A percentile compares a stretch with the other conserved stretches of the same genome.
Evolutionary conservation across 176 grass and related monocot genomes (phyloP).

Genomic region (Alloteropsis semialata): DNA sequence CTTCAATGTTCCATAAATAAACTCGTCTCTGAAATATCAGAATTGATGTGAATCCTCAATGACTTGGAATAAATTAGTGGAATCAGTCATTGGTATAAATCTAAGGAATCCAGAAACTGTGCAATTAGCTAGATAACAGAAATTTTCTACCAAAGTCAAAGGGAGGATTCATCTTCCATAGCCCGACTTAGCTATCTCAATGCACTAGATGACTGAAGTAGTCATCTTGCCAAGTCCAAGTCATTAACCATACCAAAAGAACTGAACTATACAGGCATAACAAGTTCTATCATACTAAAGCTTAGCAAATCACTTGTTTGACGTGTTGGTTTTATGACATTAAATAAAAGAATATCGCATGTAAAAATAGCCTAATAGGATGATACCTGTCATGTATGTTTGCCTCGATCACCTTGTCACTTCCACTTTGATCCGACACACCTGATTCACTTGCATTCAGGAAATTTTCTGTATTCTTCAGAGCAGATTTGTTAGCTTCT

Average conservation of each 20-base stretch:
- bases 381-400: slow-evolving; percentile 50
- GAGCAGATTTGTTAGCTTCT: slow-evolving; percentile 13
- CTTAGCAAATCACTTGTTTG: slow-evolving; percentile 5
- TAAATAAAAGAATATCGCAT: slow-evolving; percentile 14
- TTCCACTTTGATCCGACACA: slow-evolving; percentile 31
- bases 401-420: slow-evolving; percentile 18
- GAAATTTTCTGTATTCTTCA: slow-evolving; percentile 15
- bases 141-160: background rate
- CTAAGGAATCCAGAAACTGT: background rate
- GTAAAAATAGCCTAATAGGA: slow-evolving; percentile 11
- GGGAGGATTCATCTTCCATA: background rate
- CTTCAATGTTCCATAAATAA: background rate
- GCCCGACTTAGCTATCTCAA: background rate
- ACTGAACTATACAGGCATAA: background rate
- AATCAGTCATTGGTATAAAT: background rate
- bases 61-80: slow-evolving; percentile 3
- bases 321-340: background rate
- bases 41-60: background rate
- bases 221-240: background rate
- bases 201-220: background rate
- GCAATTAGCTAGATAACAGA: background rate
- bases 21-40: background rate
- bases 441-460: slow-evolving; percentile 24
- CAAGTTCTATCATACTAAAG: background rate
- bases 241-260: slow-evolving; percentile 8